phyloP scores from a whole-genome alignment of 768 basidiomycete species.

The Phallus indusiatus region DNA sequence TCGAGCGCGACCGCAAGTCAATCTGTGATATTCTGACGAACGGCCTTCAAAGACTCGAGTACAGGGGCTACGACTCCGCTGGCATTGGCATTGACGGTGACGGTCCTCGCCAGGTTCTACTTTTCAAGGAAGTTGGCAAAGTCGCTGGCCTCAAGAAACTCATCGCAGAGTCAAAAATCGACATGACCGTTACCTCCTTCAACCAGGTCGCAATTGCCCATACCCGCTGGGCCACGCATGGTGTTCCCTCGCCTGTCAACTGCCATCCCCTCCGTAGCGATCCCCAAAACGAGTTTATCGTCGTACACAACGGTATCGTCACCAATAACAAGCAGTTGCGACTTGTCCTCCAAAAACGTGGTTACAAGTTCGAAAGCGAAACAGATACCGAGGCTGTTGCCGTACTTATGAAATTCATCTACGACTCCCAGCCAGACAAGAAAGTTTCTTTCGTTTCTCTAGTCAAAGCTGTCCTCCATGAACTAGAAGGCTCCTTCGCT shows the following conservation, averaged over 20 bases:
- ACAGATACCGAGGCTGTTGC: conserved; percentile 98
- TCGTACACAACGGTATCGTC: conserved; percentile 99
- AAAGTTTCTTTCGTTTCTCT: conserved; percentile 81
- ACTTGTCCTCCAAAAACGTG: conserved; percentile 89
- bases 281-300: conserved; percentile 67
- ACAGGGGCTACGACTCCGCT: conserved; percentile 97
- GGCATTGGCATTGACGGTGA: conserved; percentile 90
- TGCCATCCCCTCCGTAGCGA: conserved; percentile 94
- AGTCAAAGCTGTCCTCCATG: conserved; percentile 92
- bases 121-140: conserved; percentile 98
- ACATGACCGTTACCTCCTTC: conserved; percentile 68
- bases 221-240: conserved; percentile 99
- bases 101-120: conserved; percentile 60
- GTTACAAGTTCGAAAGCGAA: conserved; percentile 88
- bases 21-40: conserved; percentile 85
- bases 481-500: conserved; percentile 97
- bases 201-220: conserved; percentile 96
- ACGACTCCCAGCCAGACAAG: conserved; percentile 85
- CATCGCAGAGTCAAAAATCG: conserved; percentile 60
- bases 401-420: conserved; percentile 92
- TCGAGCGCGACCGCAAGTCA: conserved; percentile 91
- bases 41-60: conserved; percentile 91
- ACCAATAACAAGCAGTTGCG: conserved; percentile 87
- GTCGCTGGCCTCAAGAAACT: conserved; percentile 87
- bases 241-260: conserved; percentile 76